Conservation (phyloP, 352 stramenopile species). For the Pythium guiyangense region DNA sequence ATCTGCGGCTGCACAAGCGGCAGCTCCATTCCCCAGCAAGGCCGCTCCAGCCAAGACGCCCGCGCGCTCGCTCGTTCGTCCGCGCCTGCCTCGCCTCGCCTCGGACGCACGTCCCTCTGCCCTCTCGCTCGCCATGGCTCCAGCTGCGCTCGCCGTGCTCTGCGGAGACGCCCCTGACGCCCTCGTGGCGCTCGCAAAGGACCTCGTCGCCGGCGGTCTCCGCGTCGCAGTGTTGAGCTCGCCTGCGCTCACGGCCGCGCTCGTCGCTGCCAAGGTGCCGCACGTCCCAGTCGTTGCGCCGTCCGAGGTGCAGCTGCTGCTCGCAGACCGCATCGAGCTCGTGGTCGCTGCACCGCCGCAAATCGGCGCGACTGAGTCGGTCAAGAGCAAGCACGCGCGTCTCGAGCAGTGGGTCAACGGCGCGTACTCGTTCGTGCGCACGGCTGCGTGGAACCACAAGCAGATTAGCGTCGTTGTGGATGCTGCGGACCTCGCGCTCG, state of each 20-base stretch:
- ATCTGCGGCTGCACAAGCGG: background rate
- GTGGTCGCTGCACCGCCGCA: constrained; percentile 58
- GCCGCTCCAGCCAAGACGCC: constrained; percentile 11
- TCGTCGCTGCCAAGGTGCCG: constrained; percentile 71
- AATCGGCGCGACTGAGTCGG: constrained; percentile 20
- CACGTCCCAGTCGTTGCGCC: constrained; percentile 58
- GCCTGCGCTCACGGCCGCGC: constrained; percentile 37
- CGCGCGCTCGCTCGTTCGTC: background rate
- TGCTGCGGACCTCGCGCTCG: constrained; percentile 41
- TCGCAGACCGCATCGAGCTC: constrained; percentile 61
- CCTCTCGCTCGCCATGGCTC: constrained; percentile 17
- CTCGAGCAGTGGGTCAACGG: constrained; percentile 70
- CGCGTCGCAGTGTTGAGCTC: constrained; percentile 64
- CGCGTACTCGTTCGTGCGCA: constrained; percentile 75
- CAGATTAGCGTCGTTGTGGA: constrained; percentile 81
- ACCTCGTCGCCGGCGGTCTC: constrained; percentile 49
- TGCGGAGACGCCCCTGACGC: constrained; percentile 37
- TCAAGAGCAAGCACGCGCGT: constrained; percentile 35
- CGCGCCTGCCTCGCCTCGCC: background rate
- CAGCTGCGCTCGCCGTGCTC: constrained; percentile 64
- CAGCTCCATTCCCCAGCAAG: constrained; percentile 1
- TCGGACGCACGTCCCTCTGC: background rate
- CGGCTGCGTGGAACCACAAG: constrained; percentile 85
- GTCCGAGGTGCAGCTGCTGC: constrained; percentile 63
- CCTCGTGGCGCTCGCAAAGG: constrained; percentile 44